Base-by-base conservation (phyloP, 345 rosid species). In the Clausena lansium region DNA sequence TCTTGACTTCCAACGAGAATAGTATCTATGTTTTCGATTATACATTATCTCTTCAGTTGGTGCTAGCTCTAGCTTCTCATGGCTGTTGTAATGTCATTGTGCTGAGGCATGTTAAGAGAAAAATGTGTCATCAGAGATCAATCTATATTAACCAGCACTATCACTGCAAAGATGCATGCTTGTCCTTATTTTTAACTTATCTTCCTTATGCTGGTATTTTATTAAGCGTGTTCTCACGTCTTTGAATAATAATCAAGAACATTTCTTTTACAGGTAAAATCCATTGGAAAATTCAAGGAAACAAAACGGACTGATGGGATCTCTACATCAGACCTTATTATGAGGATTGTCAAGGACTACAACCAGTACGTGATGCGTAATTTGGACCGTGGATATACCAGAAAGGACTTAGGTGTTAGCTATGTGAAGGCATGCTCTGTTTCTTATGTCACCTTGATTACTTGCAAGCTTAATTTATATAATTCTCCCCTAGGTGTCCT, bases 271-370 rank as follows among this genome's bases (percentile, higher is more conserved):
- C 81, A 89, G 93, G 93, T 89, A 0, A 91, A 84, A 69, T 68
- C 87, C 6, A 74, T 86, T 62, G 95, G 93, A 75, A 89, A 82
- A 47, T 91, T 91, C 39, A 88, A 86, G 82, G 93, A 91, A 82
- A 91, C 95, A 1, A 84, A 91, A 84, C 82, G 90, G 74, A 88
- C 93, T 30, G 90, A 91, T n/a, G 93, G 93, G 71, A 91, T 91
- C 58, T 91, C 92, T 5, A 91, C 90, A 65, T 91, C 94, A 38
- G 94, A 91, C 68, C 78, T 91, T 62, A 86, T 91, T 70, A 89
- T 89, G 93, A 91, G 90, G 71, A 91, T 91, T 58, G 91, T 88
- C 22, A 91, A 89, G 83, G 95, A 91, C 75, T 89, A 89, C 74
- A 91, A 89, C n/a, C 87, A 91, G 85, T 91, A 89, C 63, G 95